Percentiles rank a stretch among this genome's conserved stretches.
Evolutionary conservation across 2,329 filamentous ascomycete genomes (phyloP).

Genomic region (Calonectria hongkongensis): DNA sequence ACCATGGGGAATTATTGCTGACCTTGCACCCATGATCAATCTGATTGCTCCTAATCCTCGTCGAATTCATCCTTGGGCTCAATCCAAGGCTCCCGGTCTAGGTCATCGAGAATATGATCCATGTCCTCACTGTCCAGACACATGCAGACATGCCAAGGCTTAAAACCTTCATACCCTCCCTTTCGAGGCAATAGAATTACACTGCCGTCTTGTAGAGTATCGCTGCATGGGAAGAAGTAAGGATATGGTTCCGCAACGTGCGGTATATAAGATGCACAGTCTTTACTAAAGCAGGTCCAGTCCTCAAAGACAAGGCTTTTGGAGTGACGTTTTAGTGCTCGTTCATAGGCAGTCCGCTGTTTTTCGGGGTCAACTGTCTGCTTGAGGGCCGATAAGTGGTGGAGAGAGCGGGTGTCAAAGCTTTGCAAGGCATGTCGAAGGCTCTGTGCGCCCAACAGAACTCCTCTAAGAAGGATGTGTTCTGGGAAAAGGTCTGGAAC

Average conservation of each 20-base stretch:
- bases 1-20: not conserved
- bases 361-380: conserved; percentile 19
- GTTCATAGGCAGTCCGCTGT: conserved; percentile 38
- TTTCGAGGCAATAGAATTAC: conserved; percentile 48
- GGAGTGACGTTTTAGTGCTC: conserved; percentile 39
- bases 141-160: conserved; percentile 43
- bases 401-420: conserved; percentile 34
- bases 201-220: conserved; percentile 43
- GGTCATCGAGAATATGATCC: conserved; percentile 4
- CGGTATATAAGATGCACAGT: conserved; percentile 32
- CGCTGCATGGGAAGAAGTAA: conserved; percentile 42
- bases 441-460: conserved; percentile 27
- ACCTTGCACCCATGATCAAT: not conserved
- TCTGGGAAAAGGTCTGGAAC: not conserved
- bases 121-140: conserved; percentile 41
- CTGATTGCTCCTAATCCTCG: not conserved
- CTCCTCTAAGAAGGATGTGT: not conserved
- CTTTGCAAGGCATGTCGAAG: conserved; percentile 30
- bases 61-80: not conserved
- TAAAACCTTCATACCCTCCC: not conserved
- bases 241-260: conserved; percentile 25
- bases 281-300: conserved; percentile 44
- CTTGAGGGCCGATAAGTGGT: conserved; percentile 45
- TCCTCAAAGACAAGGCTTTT: conserved; percentile 47
- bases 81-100: conserved; percentile 34